These are phyloP conservation scores for Thamnidium elegans DNA, from an alignment of 192 early-diverging fungal species.

Conservation along the genomic window DNA sequence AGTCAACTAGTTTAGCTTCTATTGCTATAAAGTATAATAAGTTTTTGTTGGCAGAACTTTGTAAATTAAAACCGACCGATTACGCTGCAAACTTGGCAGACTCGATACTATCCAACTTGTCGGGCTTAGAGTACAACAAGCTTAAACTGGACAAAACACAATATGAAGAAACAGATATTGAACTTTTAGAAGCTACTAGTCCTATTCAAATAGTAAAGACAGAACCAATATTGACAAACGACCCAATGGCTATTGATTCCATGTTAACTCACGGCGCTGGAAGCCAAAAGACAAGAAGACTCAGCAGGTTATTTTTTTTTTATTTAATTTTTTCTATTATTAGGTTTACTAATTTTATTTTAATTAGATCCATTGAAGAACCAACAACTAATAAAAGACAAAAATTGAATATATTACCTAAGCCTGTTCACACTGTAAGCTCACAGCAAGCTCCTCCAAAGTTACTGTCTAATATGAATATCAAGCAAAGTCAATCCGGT, in stretches of 20 bases:
- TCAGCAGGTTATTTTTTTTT: conserved; percentile 8
- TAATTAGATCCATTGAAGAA: conserved; percentile 13
- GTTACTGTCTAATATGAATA: conserved; percentile 23
- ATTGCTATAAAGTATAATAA: conserved; percentile 15
- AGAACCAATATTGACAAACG: background rate
- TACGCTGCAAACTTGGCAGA: conserved; percentile 13
- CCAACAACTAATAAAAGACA: conserved; percentile 3
- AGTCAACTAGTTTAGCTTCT: background rate
- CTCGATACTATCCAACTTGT: conserved; percentile 1
- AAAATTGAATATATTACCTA: conserved; percentile 8
- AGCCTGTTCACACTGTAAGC: conserved; percentile 18
- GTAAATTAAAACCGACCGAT: conserved; percentile 7
- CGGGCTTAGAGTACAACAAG: background rate
- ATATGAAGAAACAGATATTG: conserved; percentile 3
- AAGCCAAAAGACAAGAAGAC: conserved; percentile 13
- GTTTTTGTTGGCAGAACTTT: conserved; percentile 10
- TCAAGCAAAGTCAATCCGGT: conserved; percentile 32
- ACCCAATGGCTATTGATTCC: conserved; percentile 34
- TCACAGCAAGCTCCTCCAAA: conserved; percentile 11
- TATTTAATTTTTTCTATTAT: background rate
- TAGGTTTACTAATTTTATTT: background rate
- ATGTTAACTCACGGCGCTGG: conserved; percentile 25
- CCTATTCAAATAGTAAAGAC: background rate
- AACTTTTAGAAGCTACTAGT: background rate
- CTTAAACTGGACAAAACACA: background rate